Evolutionary conservation across 208 protist genomes (phyloP), one percentile per base, ranked within the genome.

Genomic region (Trypanosoma avium): DNA sequence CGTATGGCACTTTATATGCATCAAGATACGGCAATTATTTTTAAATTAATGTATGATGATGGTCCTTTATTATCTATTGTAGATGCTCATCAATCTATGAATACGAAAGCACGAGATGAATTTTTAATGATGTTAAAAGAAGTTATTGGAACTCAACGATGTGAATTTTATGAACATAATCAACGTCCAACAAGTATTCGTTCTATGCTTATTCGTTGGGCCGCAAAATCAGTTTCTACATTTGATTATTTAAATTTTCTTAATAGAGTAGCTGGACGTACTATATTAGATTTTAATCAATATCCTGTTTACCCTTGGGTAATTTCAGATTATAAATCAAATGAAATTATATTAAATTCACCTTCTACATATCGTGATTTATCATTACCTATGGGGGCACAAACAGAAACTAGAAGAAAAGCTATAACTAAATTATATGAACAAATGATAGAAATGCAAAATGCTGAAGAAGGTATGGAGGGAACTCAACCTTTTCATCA

Each of bases 251-350:
- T 99, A 12, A 60, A 77, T 61, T 90, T 96, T 61, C 76, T 98
- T 17, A 99, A 99, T 71, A 67, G 65, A 24, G 61, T 84, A 29
- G 95, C 93, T 4, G 92, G 94, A 22, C 82, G 96, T 17, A 97
- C 91, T 4, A 83, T 80, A 52, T 86, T 88, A 49, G 96, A 98
- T 69, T 76, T 93, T 52, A 97, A 92, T 58, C 96, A 98, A 81
- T 98, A 98, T 63, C 97, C 97, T 19, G 81, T 99, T 7, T 97
- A 97, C 61, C 97, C 97, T 24, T 99, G 95, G 95, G 84, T 98
- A 40, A 62, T 99, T n/a, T 63, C 73, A 2, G 89, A 97, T 74
- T 97, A 96, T 73, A 86, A 60, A 30, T 88, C 81, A n/a, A 38
- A 59, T n/a, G 77, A 61, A 52, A 77, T 97, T 29, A 82, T 90